Conservation (phyloP, 202 grass and related monocot genomes). For the Miscanthus sacchariflorus region DNA sequence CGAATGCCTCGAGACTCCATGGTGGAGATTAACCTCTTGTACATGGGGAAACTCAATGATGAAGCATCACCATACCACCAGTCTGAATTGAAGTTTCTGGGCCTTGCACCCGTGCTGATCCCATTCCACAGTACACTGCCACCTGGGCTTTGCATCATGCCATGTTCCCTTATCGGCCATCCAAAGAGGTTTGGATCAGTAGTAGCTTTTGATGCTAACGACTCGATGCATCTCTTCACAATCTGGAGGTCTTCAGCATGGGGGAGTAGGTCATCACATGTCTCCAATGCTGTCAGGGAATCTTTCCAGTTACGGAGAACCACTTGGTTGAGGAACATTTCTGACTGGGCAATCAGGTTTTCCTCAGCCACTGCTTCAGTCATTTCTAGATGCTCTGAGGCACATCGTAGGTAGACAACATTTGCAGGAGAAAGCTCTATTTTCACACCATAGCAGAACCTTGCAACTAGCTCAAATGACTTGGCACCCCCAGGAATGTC, state of each 20-base stretch:
- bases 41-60: slow-evolving; percentile 73
- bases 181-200: slow-evolving; percentile 92
- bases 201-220: slow-evolving; percentile 81
- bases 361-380: slow-evolving; percentile 85
- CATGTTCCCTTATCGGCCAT: slow-evolving; percentile 88
- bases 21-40: slow-evolving; percentile 83
- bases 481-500: slow-evolving; percentile 79
- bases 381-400: slow-evolving; percentile 92
- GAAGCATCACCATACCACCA: slow-evolving; percentile 98
- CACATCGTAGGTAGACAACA: slow-evolving; percentile 75
- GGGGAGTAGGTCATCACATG: slow-evolving; percentile 81
- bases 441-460: slow-evolving; percentile 94
- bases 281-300: slow-evolving; percentile 77
- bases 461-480: slow-evolving; percentile 94
- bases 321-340: slow-evolving; percentile 80
- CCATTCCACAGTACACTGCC: slow-evolving; percentile 98
- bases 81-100: slow-evolving; percentile 84
- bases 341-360: slow-evolving; percentile 89
- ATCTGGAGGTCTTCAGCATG: slow-evolving; percentile 87
- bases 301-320: slow-evolving; percentile 90
- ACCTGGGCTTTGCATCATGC: slow-evolving; percentile 87
- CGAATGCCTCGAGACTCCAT: slow-evolving; percentile 87
- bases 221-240: slow-evolving; percentile 92
- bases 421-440: slow-evolving; percentile 87
- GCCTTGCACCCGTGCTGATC: slow-evolving; percentile 90